Evolutionary conservation across 2,329 filamentous ascomycete species (phyloP).

Genomic region (Epichloe bromicola): DNA sequence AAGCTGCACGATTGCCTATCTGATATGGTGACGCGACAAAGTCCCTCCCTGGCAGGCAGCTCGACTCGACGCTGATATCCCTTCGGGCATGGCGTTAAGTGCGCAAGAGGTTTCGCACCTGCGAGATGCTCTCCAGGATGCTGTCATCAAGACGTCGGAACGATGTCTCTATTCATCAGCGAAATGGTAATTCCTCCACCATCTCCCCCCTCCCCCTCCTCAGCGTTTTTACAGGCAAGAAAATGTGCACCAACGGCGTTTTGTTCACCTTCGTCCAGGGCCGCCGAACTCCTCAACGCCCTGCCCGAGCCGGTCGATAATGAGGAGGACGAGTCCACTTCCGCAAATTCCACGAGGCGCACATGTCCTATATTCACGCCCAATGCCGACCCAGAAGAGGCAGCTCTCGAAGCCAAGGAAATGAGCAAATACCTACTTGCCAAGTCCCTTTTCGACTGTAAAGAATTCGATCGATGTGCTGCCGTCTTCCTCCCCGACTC

Average conservation of each 20-base stretch:
- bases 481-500: conserved; percentile 76
- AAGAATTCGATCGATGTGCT: conserved; percentile 87
- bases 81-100: conserved; percentile 36
- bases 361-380: conserved; percentile 35
- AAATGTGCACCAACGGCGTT: no score
- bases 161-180: conserved; percentile 90
- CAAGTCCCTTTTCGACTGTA: conserved; percentile 89
- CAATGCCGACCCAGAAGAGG: conserved; percentile 58
- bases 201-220: accelerated
- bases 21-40: neutral
- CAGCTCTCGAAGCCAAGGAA: conserved; percentile 64
- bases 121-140: conserved; percentile 65
- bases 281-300: conserved; percentile 82
- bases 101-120: conserved; percentile 49
- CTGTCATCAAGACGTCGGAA: conserved; percentile 83
- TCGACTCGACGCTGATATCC: neutral
- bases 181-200: conserved; percentile 60
- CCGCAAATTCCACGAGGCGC: conserved; percentile 21
- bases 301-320: conserved; percentile 48
- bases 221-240: no score
- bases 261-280: conserved; percentile 40
- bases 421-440: conserved; percentile 76
- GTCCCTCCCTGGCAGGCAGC: neutral
- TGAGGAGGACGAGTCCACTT: conserved; percentile 32
- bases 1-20: neutral